These are phyloP conservation scores for Candida sakaeoensis DNA, from an alignment of 805 yeast species.

Conservation along the genomic window DNA sequence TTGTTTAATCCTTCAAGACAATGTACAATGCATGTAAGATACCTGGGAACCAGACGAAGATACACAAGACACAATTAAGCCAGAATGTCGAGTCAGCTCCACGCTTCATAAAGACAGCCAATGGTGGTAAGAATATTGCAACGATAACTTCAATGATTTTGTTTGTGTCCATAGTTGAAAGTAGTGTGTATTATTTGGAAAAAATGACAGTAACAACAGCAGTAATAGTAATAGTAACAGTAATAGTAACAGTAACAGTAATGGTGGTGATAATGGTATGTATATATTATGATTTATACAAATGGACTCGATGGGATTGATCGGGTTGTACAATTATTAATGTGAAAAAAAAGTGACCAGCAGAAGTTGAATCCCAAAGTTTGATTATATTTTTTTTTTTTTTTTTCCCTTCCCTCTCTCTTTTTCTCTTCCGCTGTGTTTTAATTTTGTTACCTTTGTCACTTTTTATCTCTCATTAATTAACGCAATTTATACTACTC, in stretches of 20 bases:
- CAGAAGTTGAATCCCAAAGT: background rate
- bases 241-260: too few species aligned
- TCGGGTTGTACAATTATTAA: too few species aligned
- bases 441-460: too few species aligned
- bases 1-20: slow-evolving; percentile 36
- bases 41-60: slow-evolving; percentile 73
- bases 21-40: slow-evolving; percentile 71
- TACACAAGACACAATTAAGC: slow-evolving; percentile 60
- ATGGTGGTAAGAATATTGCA: slow-evolving; percentile 70
- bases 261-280: background rate
- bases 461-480: too few species aligned
- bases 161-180: slow-evolving; percentile 33
- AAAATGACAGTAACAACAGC: background rate
- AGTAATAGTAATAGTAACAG: too few species aligned
- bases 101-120: slow-evolving; percentile 67
- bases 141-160: slow-evolving; percentile 37
- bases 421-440: too few species aligned
- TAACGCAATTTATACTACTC: too few species aligned
- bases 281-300: background rate
- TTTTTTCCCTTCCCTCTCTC: background rate
- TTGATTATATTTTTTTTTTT: background rate
- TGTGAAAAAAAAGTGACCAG: background rate
- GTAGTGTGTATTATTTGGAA: too few species aligned
- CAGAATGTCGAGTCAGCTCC: slow-evolving; percentile 65
- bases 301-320: background rate